Evolutionary conservation across 371 early-diverging fungal species (phyloP), one percentile per base, ranked within the genome.

Genomic region (Mucor circinelloides): DNA sequence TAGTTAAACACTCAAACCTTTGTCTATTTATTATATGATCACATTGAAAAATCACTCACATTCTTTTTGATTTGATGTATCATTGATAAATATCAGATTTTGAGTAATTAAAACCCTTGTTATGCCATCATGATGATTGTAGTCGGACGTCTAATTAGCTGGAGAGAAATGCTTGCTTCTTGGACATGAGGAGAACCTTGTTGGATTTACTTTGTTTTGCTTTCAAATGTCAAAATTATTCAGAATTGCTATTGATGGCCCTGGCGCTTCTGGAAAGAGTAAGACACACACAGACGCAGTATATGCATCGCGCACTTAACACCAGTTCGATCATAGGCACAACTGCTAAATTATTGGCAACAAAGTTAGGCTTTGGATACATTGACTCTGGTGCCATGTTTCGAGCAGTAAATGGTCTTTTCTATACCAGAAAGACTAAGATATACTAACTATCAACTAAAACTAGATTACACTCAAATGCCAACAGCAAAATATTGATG

Each of bases 201-300:
- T 8, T 19, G 9, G 21, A 2, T 19, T 52, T 52, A 6, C 52
- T 52, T 52, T 52, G 52, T 31, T 30, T 27, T 42, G 25, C 46
- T 13, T 55, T 15, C 9, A 31, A 48, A 79, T 82, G 82, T 76
- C 83, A 60, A 74, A 71, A 21, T 64, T 83, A 30, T 91, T 93
- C 69, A 89, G 90, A 70, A 83, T 96, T 56, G 96, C 97, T 31
- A 96, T 97, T 52, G 97, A 97, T 83, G 97, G 97, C 0, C 96
- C 96, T 7, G 94, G 95, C 13, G 97, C 94, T 12, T 90, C 91
- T 13, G 97, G 97, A 57, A 97, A 97, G 81, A 95, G 95, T 86
- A 88, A 79, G 71, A 19, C 10, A 4, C 10, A 40, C 15, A 34
- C 1, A 46, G 34, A n/a, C n/a, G 12, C 17, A 1, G 50, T 40